Conservation (phyloP, 768 basidiomycete genomes). For the Strobilomyces confusus region DNA sequence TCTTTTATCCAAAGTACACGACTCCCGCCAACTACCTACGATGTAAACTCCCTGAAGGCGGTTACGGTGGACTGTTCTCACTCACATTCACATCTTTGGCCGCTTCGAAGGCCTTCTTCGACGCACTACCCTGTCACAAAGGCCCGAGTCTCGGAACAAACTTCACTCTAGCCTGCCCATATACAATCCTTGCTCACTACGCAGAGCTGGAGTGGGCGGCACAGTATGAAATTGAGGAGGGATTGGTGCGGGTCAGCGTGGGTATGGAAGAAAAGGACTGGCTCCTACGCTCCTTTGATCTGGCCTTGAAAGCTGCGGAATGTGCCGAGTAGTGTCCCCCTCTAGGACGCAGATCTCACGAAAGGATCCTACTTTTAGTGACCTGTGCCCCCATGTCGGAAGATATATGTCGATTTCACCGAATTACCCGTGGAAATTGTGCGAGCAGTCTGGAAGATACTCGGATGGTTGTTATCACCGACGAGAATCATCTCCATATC, state of each 20-base stretch:
- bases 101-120: conserved; percentile 79
- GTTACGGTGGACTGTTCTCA: conserved; percentile 86
- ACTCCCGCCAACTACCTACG: conserved; percentile 67
- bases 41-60: conserved; percentile 54
- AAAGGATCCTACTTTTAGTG: background rate
- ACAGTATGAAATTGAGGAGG: conserved; percentile 77
- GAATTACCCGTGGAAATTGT: background rate
- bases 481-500: too few relatives aligned
- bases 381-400: background rate
- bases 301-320: conserved; percentile 75
- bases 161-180: conserved; percentile 94
- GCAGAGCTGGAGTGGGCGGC: conserved; percentile 89
- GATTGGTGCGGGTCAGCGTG: conserved; percentile 85
- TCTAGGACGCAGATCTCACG: background rate
- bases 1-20: conserved; percentile 86
- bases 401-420: background rate
- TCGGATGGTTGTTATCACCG: too few relatives aligned
- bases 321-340: conserved; percentile 13
- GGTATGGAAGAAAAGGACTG: conserved; percentile 73
- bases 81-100: conserved; percentile 69
- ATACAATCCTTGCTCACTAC: conserved; percentile 89
- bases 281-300: conserved; percentile 55
- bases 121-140: conserved; percentile 77
- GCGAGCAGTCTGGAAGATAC: background rate
- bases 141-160: conserved; percentile 93